Percentiles rank a stretch among this genome's conserved stretches.
These are phyloP conservation scores for Berberis vulgaris DNA, from an alignment of 164 flowering plant species.

Conservation along the genomic window DNA sequence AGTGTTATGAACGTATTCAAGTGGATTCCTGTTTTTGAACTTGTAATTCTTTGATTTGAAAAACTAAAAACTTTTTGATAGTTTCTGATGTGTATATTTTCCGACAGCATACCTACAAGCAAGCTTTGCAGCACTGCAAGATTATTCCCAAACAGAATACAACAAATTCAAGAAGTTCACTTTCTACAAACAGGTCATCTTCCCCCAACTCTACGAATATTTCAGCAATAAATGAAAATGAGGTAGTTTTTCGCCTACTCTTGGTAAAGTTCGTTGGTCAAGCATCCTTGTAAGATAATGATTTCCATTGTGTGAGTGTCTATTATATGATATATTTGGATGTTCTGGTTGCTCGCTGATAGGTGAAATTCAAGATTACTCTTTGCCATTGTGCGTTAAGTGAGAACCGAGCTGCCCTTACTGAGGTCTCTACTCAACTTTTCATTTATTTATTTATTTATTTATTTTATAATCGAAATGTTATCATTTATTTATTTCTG, in stretches of 20 bases:
- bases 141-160: conserved; percentile 60
- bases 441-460: not conserved
- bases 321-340: not conserved
- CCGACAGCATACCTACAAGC: conserved; percentile 68
- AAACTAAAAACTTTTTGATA: not conserved
- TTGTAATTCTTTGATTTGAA: not conserved
- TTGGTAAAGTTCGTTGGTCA: not conserved
- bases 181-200: conserved; percentile 68
- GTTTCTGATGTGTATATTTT: conserved; percentile 4
- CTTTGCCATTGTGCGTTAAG: conserved; percentile 58
- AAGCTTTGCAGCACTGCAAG: conserved; percentile 83
- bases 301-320: not conserved
- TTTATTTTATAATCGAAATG: not conserved
- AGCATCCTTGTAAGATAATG: not conserved
- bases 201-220: conserved; percentile 67
- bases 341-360: conserved; percentile 10
- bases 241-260: conserved; percentile 38
- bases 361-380: conserved; percentile 90
- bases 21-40: not conserved
- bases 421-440: conserved; percentile 48
- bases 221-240: conserved; percentile 76
- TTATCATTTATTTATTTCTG: not conserved
- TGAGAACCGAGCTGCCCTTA: conserved; percentile 72
- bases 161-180: conserved; percentile 48
- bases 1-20: not conserved